Percentiles rank a stretch among this genome's conserved stretches.
phyloP scores from a whole-genome alignment of 176 grass and related monocot genomes.

The Carex scoparia region DNA sequence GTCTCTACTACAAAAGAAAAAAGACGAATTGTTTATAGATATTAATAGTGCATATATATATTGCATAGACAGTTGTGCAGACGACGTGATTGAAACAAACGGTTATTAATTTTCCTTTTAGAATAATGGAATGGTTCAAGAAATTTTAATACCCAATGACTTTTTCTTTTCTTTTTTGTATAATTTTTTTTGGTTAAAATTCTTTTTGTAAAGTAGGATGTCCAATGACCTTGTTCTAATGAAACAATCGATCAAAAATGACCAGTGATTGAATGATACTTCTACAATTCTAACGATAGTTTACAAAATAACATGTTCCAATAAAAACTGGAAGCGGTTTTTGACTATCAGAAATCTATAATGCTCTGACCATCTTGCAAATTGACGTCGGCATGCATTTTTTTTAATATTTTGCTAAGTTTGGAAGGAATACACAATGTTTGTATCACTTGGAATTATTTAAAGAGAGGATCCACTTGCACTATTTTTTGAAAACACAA shows the following conservation, averaged over 20 bases:
- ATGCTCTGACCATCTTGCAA: no score
- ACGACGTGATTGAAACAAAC: neutral
- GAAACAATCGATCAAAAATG: neutral
- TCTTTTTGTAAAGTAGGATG: neutral
- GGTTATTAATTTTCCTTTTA: neutral
- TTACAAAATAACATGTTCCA: neutral
- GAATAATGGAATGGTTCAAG: neutral
- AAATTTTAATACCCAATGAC: neutral
- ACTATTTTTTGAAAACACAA: no score
- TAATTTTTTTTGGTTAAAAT: no score
- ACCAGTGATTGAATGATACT: neutral
- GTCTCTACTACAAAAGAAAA: neutral
- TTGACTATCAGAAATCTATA: no score
- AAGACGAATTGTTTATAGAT: neutral
- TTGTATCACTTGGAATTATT: neutral
- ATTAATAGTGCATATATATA: neutral
- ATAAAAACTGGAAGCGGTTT: neutral
- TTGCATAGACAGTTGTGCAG: neutral
- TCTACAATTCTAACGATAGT: neutral
- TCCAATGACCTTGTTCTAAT: constrained; percentile 1
- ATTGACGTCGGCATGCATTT: neutral
- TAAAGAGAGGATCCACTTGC: neutral
- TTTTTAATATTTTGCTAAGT: neutral
- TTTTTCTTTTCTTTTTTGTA: no score
- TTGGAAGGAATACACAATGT: neutral